These are phyloP conservation scores for Sphaerulina populicola DNA, from an alignment of 2,329 filamentous ascomycete species.

Conservation along the genomic window DNA sequence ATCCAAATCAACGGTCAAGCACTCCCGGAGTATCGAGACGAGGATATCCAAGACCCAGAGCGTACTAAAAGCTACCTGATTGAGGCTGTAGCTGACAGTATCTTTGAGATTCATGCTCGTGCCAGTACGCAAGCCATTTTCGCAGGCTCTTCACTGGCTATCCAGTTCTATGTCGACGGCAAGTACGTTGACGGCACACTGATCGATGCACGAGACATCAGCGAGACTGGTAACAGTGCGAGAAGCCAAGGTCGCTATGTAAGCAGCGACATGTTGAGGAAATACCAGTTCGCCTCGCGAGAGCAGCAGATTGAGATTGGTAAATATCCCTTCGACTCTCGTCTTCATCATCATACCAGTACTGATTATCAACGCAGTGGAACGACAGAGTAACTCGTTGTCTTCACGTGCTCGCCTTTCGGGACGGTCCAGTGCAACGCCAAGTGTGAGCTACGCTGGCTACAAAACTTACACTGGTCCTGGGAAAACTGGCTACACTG, in stretches of 20 bases:
- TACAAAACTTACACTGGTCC: neutral
- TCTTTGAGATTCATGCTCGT: constrained; percentile 10
- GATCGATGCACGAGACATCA: neutral
- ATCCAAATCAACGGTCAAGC: constrained; percentile 5
- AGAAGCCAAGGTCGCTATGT: constrained; percentile 8
- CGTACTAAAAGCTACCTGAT: constrained; percentile 9
- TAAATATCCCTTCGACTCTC: neutral
- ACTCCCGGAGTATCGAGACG: constrained; percentile 9
- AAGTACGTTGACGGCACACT: constrained; percentile 10
- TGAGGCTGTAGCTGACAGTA: constrained; percentile 9
- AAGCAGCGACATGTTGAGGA: constrained; percentile 4
- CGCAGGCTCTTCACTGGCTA: constrained; percentile 4
- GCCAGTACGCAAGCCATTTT: neutral
- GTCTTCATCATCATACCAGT: neutral
- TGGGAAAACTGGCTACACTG: neutral
- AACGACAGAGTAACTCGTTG: constrained; percentile 4
- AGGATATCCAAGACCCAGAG: constrained; percentile 5
- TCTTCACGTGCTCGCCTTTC: neutral
- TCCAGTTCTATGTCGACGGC: constrained; percentile 13
- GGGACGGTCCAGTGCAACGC: neutral
- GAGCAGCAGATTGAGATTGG: constrained; percentile 8
- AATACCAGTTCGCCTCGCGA: constrained; percentile 9
- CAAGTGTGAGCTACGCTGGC: neutral
- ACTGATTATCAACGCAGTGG: constrained; percentile 2
- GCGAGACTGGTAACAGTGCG: constrained; percentile 3